phyloP scores from a whole-genome alignment of 2,329 filamentous ascomycete genomes.

The Ophiostoma quercus region DNA sequence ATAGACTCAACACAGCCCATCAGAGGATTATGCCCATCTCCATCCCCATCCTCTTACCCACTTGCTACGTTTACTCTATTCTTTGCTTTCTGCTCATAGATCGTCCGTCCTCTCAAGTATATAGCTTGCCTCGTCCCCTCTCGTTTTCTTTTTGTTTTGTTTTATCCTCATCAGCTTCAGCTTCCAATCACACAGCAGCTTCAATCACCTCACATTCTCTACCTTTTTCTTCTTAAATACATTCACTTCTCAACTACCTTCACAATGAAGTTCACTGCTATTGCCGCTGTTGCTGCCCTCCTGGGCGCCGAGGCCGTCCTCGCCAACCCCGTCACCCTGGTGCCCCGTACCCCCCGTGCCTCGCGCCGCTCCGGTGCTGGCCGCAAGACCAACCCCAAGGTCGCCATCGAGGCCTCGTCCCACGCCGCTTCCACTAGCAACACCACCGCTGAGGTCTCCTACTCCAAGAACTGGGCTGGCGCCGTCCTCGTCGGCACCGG shows the following conservation, averaged over 20 bases:
- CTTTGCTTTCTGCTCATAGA: neutral
- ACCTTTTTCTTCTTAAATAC: neutral
- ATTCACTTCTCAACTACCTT: neutral
- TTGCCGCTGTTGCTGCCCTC: conserved; percentile 31
- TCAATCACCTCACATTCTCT: neutral
- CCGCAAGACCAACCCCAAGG: conserved; percentile 21
- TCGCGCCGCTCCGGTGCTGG: conserved; percentile 30
- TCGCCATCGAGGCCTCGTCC: conserved; percentile 17
- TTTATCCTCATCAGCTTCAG: neutral
- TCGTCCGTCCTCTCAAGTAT: neutral
- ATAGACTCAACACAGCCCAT: neutral
- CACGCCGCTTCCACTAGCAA: conserved; percentile 31
- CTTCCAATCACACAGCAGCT: neutral
- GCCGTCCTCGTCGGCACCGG: conserved; percentile 24
- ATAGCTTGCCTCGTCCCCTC: neutral
- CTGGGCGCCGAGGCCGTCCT: conserved; percentile 38
- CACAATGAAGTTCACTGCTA: conserved; percentile 47
- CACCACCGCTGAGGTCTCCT: conserved; percentile 20
- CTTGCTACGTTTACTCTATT: neutral
- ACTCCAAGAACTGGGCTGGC: conserved; percentile 42
- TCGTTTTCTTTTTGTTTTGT: neutral
- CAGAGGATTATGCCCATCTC: conserved; percentile 4
- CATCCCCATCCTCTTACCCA: neutral
- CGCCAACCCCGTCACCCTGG: conserved; percentile 43
- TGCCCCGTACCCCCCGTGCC: conserved; percentile 37